Evolutionary conservation across 495 filamentous ascomycete species (phyloP).

Genomic region (Cudoniella acicularis): DNA sequence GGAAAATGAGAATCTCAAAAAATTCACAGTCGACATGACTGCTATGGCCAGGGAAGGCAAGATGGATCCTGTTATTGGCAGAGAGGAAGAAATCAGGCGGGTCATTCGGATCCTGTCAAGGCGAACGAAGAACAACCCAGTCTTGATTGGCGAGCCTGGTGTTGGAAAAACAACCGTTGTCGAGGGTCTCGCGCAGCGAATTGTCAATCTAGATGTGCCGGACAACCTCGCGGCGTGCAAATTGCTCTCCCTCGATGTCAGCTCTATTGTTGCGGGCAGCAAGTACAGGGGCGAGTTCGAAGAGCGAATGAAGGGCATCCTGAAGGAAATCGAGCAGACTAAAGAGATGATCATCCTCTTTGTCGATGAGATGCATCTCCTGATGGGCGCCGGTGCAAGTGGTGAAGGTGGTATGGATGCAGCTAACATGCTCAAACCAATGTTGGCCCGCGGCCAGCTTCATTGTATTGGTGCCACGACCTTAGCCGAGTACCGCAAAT

Average conservation of each 20-base stretch:
- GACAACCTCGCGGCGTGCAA: slow-evolving; percentile 94
- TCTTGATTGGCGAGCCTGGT: slow-evolving; percentile 90
- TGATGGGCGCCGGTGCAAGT: slow-evolving; percentile 92
- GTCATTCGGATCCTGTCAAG: slow-evolving; percentile 91
- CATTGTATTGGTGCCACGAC: slow-evolving; percentile 98
- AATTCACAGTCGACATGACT: slow-evolving; percentile 98
- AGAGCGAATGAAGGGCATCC: slow-evolving; percentile 96
- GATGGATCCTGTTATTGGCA: slow-evolving; percentile 95
- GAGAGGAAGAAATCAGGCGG: slow-evolving; percentile 93
- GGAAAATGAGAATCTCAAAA: slow-evolving; percentile 91
- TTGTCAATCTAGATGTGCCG: slow-evolving; percentile 93
- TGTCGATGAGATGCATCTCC: slow-evolving; percentile 95
- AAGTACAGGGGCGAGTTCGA: slow-evolving; percentile 99
- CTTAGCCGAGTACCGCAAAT: slow-evolving; percentile 92
- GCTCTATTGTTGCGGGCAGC: slow-evolving; percentile 90
- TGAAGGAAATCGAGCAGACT: slow-evolving; percentile 96
- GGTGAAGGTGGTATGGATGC: slow-evolving; percentile 99
- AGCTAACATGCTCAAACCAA: slow-evolving; percentile 94
- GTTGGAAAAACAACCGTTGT: slow-evolving; percentile 98
- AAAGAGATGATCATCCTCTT: slow-evolving; percentile 97
- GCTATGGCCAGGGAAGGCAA: slow-evolving; percentile 90
- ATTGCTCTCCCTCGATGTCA: slow-evolving; percentile 90
- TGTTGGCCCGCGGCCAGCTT: slow-evolving; percentile 91
- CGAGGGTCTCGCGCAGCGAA: slow-evolving; percentile 91
- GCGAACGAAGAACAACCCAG: slow-evolving; percentile 97